Base-by-base conservation (phyloP, 2,329 filamentous ascomycete species). In the Botrytis byssoidea region DNA sequence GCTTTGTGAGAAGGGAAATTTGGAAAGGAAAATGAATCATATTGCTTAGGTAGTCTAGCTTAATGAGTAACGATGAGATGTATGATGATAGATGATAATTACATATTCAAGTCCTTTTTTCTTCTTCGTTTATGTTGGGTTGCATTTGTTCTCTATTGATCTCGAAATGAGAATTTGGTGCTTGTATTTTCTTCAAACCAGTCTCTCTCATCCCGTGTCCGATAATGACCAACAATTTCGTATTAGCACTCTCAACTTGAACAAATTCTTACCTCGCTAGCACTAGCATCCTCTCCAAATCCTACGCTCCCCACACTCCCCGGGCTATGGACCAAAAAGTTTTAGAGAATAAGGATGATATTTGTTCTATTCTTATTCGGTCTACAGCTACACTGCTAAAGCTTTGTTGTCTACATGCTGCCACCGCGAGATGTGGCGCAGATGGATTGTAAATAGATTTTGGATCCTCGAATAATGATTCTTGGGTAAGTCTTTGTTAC, bases 1-100 rank as follows among this genome's bases (percentile, higher is more conserved):
- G 66, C 37, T 42, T 42, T 22, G 46, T 20, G 65, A 48, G 44
- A 40, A 40, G 65, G 25, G 22, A n/a, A 42, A 69, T 44, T 69
- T 69, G 66, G 66, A 69, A 67, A 69, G n/a, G 4, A 69, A 60
- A 60, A 72, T 20, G 16, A 73, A 42, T 61, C 25, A 73, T 42
- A 48, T 73, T 42, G 55, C 71, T 25, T 48, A 69, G 48, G 51
- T 63, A 40, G 29, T 70, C 29, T 70, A 69, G 64, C 64, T 61
- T 69, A 69, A 61, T 32, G 64, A 73, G 35, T 69, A 69, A 69
- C 46, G 64, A 73, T 69, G 35, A 37, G 51, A 60, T 46, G 64
- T 40, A 57, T 7, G 32, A 69, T 42, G 20, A 68, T 22, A 69
- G 18, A 69, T 32, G 37, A 57, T 6, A 55, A 55, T 40, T 40